phyloP scores from a whole-genome alignment of 805 yeast genomes.

The Osmozyma mogii region DNA sequence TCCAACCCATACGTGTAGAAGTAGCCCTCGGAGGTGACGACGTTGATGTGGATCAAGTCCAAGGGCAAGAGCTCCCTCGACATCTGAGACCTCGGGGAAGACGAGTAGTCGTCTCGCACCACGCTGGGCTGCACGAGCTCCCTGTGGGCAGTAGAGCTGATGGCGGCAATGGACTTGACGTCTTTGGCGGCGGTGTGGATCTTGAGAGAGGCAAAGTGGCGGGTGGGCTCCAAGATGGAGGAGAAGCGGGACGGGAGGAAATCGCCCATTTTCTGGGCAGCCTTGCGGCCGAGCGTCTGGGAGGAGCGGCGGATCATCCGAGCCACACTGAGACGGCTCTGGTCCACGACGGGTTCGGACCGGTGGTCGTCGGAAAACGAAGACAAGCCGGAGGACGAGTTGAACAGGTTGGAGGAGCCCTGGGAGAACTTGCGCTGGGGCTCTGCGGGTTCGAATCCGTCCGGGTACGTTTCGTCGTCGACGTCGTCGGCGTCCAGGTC shows the following conservation, averaged over 20 bases:
- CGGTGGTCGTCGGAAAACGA: conserved; percentile 11
- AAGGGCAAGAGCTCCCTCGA: conserved; percentile 14
- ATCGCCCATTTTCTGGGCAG: conserved; percentile 87
- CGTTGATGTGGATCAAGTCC: conserved; percentile 44
- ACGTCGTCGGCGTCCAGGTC: conserved; percentile 20
- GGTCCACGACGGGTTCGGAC: conserved; percentile 62
- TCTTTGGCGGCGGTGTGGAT: conserved; percentile 38
- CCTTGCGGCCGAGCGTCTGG: conserved; percentile 66
- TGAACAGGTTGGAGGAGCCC: conserved; percentile 27
- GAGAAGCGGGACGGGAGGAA: conserved; percentile 73
- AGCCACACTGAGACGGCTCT: conserved; percentile 63
- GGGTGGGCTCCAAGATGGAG: conserved; percentile 77
- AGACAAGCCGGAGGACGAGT: conserved; percentile 23
- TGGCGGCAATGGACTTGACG: conserved; percentile 38
- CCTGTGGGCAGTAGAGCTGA: conserved; percentile 16
- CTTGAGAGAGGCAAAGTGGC: conserved; percentile 87
- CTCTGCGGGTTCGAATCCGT: too few relatives aligned
- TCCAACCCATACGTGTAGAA: conserved; percentile 77
- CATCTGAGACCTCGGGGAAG: conserved; percentile 3
- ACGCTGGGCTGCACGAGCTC: conserved; percentile 1
- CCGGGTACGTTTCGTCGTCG: conserved; percentile 17
- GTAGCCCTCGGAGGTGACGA: conserved; percentile 75
- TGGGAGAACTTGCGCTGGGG: conserved; percentile 31
- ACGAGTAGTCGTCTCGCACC: conserved; percentile 2
- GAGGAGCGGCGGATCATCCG: conserved; percentile 71